Base-by-base conservation (phyloP, 345 rosid genomes). In the Zanthoxylum bungeanum region DNA sequence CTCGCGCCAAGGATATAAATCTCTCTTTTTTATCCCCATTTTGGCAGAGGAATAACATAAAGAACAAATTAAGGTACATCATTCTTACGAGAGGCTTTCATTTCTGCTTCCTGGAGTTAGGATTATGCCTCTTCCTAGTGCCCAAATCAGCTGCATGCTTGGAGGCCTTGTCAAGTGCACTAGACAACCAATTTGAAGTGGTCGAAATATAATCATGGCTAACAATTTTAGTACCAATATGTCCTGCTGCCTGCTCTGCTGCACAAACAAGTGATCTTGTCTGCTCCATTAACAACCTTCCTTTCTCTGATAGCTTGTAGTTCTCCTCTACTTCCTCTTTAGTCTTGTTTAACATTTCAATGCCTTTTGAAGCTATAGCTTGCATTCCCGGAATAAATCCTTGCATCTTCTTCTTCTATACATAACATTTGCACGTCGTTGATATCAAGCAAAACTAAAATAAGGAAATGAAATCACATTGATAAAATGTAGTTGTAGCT, bases 41-140 rank as follows among this genome's bases (percentile, higher is more conserved):
- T n/a, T n/a, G n/a, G n/a, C n/a, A n/a, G n/a, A n/a, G n/a, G n/a
- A n/a, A n/a, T n/a, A n/a, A n/a, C n/a, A n/a, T n/a, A n/a, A n/a
- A n/a, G n/a, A n/a, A n/a, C n/a, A n/a, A n/a, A n/a, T n/a, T n/a
- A n/a, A n/a, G n/a, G n/a, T n/a, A n/a, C n/a, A n/a, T n/a, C n/a
- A n/a, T n/a, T n/a, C n/a, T n/a, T n/a, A n/a, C n/a, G n/a, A n/a
- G n/a, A n/a, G n/a, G n/a, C n/a, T 14, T 42, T 73, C 47, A 73
- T 66, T 55, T 66, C 56, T 56, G 30, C 49, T 73, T 66, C 33
- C 64, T 73, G 33, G 76, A 73, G 21, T 31, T 73, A 2, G 64
- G 65, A 49, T 66, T 66, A 8, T 53, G 25, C 40, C 31, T 71
- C 58, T 49, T 47, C 5, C 31, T 53, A n/a, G 30, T 46, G 14